These are phyloP conservation scores for Erucastrum elatum DNA, from an alignment of 345 rosid genomes.

Conservation along the genomic window DNA sequence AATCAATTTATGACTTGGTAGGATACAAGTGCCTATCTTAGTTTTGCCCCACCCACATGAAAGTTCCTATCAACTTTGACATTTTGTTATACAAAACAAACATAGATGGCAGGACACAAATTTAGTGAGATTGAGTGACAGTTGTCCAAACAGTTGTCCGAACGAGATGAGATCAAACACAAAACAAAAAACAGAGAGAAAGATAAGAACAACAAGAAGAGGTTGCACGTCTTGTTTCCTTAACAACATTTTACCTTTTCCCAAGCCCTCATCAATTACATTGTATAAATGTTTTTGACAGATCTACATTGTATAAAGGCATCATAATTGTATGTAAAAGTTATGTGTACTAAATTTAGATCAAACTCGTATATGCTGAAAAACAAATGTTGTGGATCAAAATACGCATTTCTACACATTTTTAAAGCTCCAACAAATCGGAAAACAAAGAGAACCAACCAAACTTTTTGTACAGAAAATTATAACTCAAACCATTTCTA, in stretches of 20 bases:
- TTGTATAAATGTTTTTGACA: not conserved
- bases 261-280: not conserved
- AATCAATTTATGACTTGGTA: not conserved
- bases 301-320: not conserved
- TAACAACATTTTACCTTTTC: conserved; percentile 3
- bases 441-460: no score
- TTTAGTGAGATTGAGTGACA: conserved; percentile 12
- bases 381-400: not conserved
- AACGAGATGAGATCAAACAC: conserved; percentile 11
- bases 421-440: not conserved
- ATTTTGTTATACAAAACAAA: conserved; percentile 8
- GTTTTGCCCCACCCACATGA: conserved; percentile 23
- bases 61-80: conserved; percentile 26
- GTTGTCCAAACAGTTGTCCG: conserved; percentile 22
- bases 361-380: not conserved
- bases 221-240: conserved; percentile 26
- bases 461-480: no score
- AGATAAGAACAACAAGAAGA: not conserved
- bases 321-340: not conserved
- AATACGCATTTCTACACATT: not conserved
- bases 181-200: not conserved
- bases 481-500: not conserved
- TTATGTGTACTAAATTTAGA: not conserved
- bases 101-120: conserved; percentile 15
- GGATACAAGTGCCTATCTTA: conserved; percentile 26